These are phyloP conservation scores for Saussurea involucrata DNA, from an alignment of 129 eudicot genomes.

Conservation along the genomic window DNA sequence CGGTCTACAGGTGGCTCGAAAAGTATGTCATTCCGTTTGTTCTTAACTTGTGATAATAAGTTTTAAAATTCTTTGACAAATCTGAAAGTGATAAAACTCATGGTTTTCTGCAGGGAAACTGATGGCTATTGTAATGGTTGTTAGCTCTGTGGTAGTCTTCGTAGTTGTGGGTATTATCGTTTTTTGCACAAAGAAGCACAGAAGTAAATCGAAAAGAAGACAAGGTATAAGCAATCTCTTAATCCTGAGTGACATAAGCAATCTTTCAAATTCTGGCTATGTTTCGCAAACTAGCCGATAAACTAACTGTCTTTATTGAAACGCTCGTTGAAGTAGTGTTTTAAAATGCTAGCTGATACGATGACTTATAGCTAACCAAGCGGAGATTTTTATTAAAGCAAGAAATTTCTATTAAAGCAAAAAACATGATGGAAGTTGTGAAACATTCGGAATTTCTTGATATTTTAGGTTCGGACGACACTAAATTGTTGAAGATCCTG, in stretches of 20 bases:
- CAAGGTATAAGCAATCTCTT: constrained; percentile 38
- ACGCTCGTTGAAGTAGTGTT: too few species aligned
- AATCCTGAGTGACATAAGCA: too few species aligned
- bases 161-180: constrained; percentile 41
- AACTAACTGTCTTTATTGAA: background rate
- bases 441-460: background rate
- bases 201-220: constrained; percentile 43
- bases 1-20: constrained; percentile 8
- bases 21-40: background rate
- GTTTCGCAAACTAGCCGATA: background rate
- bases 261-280: too few species aligned
- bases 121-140: constrained; percentile 38
- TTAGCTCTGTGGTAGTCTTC: constrained; percentile 46
- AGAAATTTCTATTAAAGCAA: too few species aligned
- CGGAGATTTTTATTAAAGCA: too few species aligned
- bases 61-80: background rate
- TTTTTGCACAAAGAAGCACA: constrained; percentile 43
- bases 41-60: background rate
- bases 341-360: too few species aligned
- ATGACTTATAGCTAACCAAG: too few species aligned
- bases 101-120: constrained; percentile 38
- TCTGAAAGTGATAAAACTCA: background rate
- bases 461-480: constrained; percentile 40
- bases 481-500: constrained; percentile 43
- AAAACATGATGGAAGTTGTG: background rate